Conservation (phyloP, 2,329 filamentous ascomycete genomes). For the Alternaria sp. region DNA sequence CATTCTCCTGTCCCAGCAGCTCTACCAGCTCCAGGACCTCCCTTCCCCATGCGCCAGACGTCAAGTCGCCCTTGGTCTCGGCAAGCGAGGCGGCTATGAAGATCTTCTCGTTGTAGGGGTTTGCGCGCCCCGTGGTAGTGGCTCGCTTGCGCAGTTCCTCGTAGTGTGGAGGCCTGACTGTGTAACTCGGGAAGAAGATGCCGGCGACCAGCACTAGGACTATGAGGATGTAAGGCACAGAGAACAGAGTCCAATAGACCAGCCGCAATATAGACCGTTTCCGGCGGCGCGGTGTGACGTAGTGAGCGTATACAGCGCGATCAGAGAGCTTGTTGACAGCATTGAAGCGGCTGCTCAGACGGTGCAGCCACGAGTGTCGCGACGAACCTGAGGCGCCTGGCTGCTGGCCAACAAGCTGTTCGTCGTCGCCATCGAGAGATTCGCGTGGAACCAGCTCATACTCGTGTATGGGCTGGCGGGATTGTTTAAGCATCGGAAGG, state of each 20-base stretch:
- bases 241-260: conserved; percentile 44
- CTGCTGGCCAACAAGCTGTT: conserved; percentile 23
- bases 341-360: conserved; percentile 26
- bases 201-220: conserved; percentile 55
- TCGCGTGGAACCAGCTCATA: conserved; percentile 47
- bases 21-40: conserved; percentile 69
- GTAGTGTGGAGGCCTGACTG: conserved; percentile 63
- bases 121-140: conserved; percentile 54
- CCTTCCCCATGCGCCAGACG: conserved; percentile 70
- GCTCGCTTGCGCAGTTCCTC: conserved; percentile 50
- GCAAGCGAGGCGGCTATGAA: conserved; percentile 78
- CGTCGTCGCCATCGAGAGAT: conserved; percentile 36
- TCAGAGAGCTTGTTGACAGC: conserved; percentile 39
- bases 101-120: conserved; percentile 68
- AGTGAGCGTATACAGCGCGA: conserved; percentile 41
- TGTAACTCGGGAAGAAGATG: conserved; percentile 65
- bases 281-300: conserved; percentile 44
- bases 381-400: conserved; percentile 19
- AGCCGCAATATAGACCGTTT: conserved; percentile 43
- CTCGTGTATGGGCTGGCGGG: conserved; percentile 33
- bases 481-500: conserved; percentile 27
- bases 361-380: conserved; percentile 37
- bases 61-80: conserved; percentile 67
- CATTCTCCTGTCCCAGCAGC: conserved; percentile 71
- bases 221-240: conserved; percentile 42